These are phyloP conservation scores for Nemania sp. DNA, from an alignment of 2,329 filamentous ascomycete species.

Conservation along the genomic window DNA sequence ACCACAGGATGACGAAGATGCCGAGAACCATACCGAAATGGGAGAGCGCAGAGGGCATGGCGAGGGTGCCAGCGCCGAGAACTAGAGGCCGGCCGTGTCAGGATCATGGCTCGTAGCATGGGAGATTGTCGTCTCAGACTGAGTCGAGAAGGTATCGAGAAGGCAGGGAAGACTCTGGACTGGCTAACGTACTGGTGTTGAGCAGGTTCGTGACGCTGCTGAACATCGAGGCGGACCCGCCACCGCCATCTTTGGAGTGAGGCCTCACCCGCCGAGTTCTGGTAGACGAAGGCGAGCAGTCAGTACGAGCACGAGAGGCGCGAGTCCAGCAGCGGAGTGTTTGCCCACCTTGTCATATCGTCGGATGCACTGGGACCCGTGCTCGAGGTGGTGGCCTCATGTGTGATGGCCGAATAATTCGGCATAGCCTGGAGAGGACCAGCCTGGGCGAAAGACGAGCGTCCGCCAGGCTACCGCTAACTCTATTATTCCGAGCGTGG, in stretches of 20 bases:
- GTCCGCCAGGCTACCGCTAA: neutral
- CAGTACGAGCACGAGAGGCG: neutral
- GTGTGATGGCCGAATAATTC: conserved; percentile 58
- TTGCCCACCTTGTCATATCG: conserved; percentile 55
- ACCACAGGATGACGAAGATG: conserved; percentile 85
- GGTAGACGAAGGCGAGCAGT: neutral
- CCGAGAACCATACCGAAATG: conserved; percentile 94
- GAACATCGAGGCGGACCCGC: conserved; percentile 81
- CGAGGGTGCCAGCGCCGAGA: conserved; percentile 89
- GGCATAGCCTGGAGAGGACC: conserved; percentile 51
- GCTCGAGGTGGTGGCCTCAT: conserved; percentile 50
- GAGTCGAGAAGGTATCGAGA: too few species aligned
- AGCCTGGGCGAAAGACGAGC: conserved; percentile 8
- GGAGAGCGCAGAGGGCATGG: conserved; percentile 92
- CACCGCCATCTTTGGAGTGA: conserved; percentile 69
- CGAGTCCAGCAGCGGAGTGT: neutral
- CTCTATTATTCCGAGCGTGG: neutral
- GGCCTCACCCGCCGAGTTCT: conserved; percentile 62
- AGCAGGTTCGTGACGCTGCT: conserved; percentile 95
- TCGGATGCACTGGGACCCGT: conserved; percentile 42
- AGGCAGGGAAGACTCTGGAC: too few species aligned
- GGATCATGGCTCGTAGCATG: conserved; percentile 2
- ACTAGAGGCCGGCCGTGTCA: conserved; percentile 57
- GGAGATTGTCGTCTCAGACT: neutral
- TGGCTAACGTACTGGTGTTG: conserved; percentile 77